Evolutionary conservation across 192 early-diverging fungal species (phyloP), one percentile per base, ranked within the genome.

Genomic region (Backusella mclennaniae): DNA sequence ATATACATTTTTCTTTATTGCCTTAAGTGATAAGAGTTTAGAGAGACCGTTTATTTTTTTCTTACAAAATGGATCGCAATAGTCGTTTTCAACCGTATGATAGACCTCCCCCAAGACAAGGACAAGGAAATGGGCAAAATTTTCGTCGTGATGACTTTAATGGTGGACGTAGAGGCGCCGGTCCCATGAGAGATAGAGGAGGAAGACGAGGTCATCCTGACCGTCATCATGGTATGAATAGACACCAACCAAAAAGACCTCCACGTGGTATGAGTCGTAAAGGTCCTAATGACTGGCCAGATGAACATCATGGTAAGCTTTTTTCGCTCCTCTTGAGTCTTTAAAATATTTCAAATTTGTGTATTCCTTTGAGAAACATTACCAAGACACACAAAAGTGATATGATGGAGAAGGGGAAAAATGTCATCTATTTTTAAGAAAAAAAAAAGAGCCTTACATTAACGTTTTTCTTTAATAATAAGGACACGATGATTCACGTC

Each of bases 101-200:
- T 23, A 71, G 69, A 71, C 26, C 42, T 4, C 69, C 69, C 33
- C 69, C n/a, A 31, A 71, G 69, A 71, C 69, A 42, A 49, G 39
- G 41, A 49, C n/a, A 46, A 14, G 23, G 29, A 17, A 26, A 46
- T 44, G 39, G 41, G 33, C 35, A 44, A 26, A 42, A 71, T 15
- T 71, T 71, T 71, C 69, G 69, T 29, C 69, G 69, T 71, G 69
- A 71, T 49, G 69, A 71, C 21, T 71, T 44, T 46, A 38, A 21
- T 44, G 42, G 69, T 44, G 42, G 69, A 49, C 26, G 69, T 2
- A 39, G 69, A 31, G 69, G 69, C 31, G 69, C 14, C 17, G 67
- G 67, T 6, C 17, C 33, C 9, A 36, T 35, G 35, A 36, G 67
- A 35, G 67, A 38, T 12, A 38, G 67, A 69, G 67, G 67, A 69